These are phyloP conservation scores for Curvularia hawaiiensis DNA, from an alignment of 2,329 filamentous ascomycete genomes.

Conservation along the genomic window DNA sequence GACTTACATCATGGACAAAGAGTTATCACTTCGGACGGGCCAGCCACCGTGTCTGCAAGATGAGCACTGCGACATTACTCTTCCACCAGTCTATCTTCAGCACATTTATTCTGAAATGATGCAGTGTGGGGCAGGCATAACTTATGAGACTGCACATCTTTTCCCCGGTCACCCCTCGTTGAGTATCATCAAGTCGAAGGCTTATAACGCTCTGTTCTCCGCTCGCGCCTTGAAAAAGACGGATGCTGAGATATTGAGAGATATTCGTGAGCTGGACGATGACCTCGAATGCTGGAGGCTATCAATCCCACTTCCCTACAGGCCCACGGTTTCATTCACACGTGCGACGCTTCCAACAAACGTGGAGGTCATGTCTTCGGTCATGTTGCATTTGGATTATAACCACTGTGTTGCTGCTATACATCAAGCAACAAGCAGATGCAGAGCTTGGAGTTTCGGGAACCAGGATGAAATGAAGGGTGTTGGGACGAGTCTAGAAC, in stretches of 20 bases:
- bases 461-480: background rate
- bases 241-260: background rate
- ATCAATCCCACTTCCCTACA: background rate
- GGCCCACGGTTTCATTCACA: background rate
- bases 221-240: background rate
- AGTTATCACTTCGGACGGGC: background rate
- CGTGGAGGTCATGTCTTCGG: background rate
- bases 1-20: background rate
- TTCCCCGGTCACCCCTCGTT: background rate
- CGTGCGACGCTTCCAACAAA: background rate
- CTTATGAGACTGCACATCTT: too few species aligned
- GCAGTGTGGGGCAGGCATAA: background rate
- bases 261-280: background rate
- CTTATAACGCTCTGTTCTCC: background rate
- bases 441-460: background rate
- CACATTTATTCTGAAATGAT: background rate
- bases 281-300: constrained; percentile 1
- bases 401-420: background rate
- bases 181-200: constrained; percentile 3
- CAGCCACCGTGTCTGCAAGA: constrained; percentile 1
- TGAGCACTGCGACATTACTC: background rate
- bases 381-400: background rate
- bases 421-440: constrained; percentile 1
- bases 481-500: background rate
- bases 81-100: background rate